These are phyloP conservation scores for Septoria linicola DNA, from an alignment of 2,329 filamentous ascomycete species.

Conservation along the genomic window DNA sequence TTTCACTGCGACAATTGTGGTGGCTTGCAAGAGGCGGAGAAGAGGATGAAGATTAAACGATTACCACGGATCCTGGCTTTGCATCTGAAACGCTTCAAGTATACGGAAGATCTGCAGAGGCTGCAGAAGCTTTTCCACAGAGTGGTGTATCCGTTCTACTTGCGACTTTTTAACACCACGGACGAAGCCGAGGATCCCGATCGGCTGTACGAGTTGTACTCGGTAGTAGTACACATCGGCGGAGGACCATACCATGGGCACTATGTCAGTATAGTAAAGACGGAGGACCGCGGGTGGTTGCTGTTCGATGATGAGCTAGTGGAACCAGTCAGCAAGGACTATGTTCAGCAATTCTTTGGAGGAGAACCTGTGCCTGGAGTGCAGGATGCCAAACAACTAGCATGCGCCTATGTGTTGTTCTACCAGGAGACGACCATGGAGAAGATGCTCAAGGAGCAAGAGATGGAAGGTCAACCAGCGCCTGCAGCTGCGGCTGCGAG, in stretches of 20 bases:
- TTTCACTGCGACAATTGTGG: conserved; percentile 98
- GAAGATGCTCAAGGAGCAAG: conserved; percentile 72
- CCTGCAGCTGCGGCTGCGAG: conserved; percentile 44
- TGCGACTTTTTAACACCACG: conserved; percentile 95
- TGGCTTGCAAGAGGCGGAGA: conserved; percentile 94
- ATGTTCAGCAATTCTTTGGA: conserved; percentile 95
- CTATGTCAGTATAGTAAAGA: conserved; percentile 97
- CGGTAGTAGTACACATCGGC: conserved; percentile 95
- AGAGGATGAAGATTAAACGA: conserved; percentile 98
- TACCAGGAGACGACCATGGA: conserved; percentile 86
- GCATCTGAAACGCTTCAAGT: conserved; percentile 96
- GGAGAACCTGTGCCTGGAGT: conserved; percentile 58
- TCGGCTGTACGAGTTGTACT: conserved; percentile 91
- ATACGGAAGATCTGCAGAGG: conserved; percentile 90
- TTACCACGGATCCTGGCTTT: conserved; percentile 87
- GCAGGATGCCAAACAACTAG: conserved; percentile 61
- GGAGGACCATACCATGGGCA: conserved; percentile 96
- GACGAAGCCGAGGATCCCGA: conserved; percentile 93
- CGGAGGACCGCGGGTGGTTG: conserved; percentile 90
- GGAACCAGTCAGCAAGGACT: conserved; percentile 94
- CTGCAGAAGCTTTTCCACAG: conserved; percentile 95
- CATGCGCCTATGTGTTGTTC: conserved; percentile 94
- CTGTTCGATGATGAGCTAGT: conserved; percentile 98
- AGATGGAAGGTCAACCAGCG: conserved; percentile 67
- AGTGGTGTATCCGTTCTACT: conserved; percentile 94